Percentiles rank a stretch among this genome's conserved stretches.
Conservation (phyloP, 1,284 basidiomycete genomes). For the Apiotrichum akiyoshidainum region DNA sequence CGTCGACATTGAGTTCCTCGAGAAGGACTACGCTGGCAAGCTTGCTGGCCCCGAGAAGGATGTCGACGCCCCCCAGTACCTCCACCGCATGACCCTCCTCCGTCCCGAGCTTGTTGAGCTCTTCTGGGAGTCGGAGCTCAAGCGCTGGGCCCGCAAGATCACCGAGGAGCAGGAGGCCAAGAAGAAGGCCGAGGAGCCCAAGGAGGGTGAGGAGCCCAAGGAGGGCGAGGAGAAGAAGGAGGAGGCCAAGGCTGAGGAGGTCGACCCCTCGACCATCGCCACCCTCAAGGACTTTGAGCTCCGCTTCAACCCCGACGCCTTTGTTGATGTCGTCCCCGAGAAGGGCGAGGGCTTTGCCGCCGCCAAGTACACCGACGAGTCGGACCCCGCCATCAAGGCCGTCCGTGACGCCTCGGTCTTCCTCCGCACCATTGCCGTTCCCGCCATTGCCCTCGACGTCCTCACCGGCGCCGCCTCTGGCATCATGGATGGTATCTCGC, state of each 20-base stretch:
- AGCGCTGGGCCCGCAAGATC: constrained; percentile 55
- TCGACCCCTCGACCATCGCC: constrained; percentile 24
- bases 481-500: constrained; percentile 55
- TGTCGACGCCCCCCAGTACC: constrained; percentile 49
- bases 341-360: constrained; percentile 23
- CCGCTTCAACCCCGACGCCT: constrained; percentile 60
- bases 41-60: constrained; percentile 31
- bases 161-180: constrained; percentile 44
- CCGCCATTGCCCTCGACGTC: constrained; percentile 54
- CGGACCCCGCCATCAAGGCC: constrained; percentile 54
- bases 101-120: constrained; percentile 58
- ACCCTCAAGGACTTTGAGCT: constrained; percentile 53
- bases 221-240: constrained; percentile 24
- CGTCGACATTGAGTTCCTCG: constrained; percentile 58
- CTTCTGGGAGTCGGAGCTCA: constrained; percentile 56
- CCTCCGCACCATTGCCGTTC: constrained; percentile 54
- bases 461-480: constrained; percentile 52
- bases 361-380: constrained; percentile 52
- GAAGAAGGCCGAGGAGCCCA: constrained; percentile 24
- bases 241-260: constrained; percentile 17
- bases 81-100: constrained; percentile 57
- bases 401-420: constrained; percentile 56
- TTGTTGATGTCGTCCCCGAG: constrained; percentile 49
- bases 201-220: constrained; percentile 22
- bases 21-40: constrained; percentile 52